Conservation (phyloP, 768 basidiomycete species). For the Leucogyrophana mollusca region DNA sequence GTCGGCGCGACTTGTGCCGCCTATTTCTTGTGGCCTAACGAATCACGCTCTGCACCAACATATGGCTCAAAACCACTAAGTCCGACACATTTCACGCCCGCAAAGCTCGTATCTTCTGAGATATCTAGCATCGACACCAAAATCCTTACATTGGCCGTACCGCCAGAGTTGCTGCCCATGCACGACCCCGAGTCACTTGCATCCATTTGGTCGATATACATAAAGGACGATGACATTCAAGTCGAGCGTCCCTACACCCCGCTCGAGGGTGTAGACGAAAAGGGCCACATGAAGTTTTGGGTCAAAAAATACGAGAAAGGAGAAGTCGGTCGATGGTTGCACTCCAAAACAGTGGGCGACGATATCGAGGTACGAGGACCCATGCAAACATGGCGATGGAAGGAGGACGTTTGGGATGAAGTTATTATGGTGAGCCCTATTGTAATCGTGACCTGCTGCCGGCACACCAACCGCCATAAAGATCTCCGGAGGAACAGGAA, state of each 20-base stretch:
- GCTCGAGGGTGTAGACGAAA: slow-evolving; percentile 62
- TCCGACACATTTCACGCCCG: slow-evolving; percentile 53
- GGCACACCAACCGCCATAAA: slow-evolving; percentile 23
- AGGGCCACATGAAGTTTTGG: slow-evolving; percentile 76
- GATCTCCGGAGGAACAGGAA: slow-evolving; percentile 88
- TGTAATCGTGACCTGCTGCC: background rate
- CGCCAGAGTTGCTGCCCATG: slow-evolving; percentile 38
- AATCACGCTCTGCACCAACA: slow-evolving; percentile 45
- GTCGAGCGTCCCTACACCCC: slow-evolving; percentile 87
- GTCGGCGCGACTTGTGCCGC: slow-evolving; percentile 41
- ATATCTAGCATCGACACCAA: slow-evolving; percentile 57
- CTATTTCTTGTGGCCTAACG: slow-evolving; percentile 54
- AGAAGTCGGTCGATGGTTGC: slow-evolving; percentile 83
- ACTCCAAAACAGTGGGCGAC: slow-evolving; percentile 66
- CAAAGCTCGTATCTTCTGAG: slow-evolving; percentile 54
- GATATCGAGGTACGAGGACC: slow-evolving; percentile 77
- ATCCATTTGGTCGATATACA: slow-evolving; percentile 73
- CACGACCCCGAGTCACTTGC: slow-evolving; percentile 19
- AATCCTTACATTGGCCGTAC: slow-evolving; percentile 60
- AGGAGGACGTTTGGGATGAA: slow-evolving; percentile 70
- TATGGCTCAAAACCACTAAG: slow-evolving; percentile 36
- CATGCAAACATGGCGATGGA: slow-evolving; percentile 60
- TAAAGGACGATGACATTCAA: slow-evolving; percentile 88
- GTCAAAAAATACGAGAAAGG: slow-evolving; percentile 76
- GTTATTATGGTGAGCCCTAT: slow-evolving; percentile 62